Evolutionary conservation across 805 yeast species (phyloP).

Genomic region (Brettanomyces anomalus): DNA sequence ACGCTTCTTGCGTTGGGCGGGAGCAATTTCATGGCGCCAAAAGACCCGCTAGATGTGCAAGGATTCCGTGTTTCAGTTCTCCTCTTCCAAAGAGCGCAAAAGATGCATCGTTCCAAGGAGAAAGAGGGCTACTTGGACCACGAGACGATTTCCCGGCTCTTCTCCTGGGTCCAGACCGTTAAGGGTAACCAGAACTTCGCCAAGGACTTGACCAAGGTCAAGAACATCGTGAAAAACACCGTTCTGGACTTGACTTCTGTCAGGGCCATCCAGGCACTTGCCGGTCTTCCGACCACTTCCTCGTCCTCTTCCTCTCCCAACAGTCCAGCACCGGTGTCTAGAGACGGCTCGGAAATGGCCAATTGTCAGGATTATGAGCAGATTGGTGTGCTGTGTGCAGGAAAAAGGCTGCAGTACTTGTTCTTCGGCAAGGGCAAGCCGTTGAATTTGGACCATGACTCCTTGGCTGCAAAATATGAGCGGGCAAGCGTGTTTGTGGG

Average conservation of each 20-base stretch:
- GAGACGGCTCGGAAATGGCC: conserved; percentile 13
- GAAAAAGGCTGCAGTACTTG: conserved; percentile 28
- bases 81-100: conserved; percentile 56
- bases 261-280: conserved; percentile 22
- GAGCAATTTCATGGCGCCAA: conserved; percentile 44
- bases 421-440: conserved; percentile 45
- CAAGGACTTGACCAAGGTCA: conserved; percentile 27
- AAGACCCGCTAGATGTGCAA: conserved; percentile 78
- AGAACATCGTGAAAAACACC: conserved; percentile 27
- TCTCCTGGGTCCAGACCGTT: conserved; percentile 18
- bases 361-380: conserved; percentile 22
- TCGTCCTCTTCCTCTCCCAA: conserved; percentile 9
- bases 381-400: conserved; percentile 17
- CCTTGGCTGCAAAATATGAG: conserved; percentile 6
- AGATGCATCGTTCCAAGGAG: conserved; percentile 5
- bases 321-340: background rate
- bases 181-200: conserved; percentile 26
- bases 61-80: conserved; percentile 58
- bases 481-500: background rate
- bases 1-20: conserved; percentile 52
- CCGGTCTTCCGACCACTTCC: conserved; percentile 15
- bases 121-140: conserved; percentile 14
- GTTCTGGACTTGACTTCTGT: conserved; percentile 29
- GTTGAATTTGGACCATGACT: conserved; percentile 21
- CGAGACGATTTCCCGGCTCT: conserved; percentile 16